phyloP scores from a whole-genome alignment of 2,329 filamentous ascomycete species.

The Sporothrix dimorphospora region DNA sequence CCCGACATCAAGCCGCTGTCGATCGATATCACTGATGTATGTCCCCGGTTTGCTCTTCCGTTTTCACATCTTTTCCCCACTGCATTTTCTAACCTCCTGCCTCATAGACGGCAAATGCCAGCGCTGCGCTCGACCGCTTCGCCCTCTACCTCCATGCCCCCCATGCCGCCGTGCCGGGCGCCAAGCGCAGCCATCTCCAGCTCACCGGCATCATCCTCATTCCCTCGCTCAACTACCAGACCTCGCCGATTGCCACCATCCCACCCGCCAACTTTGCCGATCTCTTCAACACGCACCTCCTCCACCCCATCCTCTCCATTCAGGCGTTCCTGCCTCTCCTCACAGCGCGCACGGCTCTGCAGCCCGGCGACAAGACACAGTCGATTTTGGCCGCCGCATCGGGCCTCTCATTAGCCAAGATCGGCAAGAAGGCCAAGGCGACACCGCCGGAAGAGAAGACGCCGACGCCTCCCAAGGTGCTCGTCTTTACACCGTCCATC shows the following conservation, averaged over 20 bases:
- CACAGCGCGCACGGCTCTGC: conserved; percentile 59
- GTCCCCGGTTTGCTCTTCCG: conserved; percentile 38
- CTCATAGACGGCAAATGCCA: conserved; percentile 66
- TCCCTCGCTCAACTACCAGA: conserved; percentile 78
- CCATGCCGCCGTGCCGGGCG: conserved; percentile 74
- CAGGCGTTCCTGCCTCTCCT: conserved; percentile 87
- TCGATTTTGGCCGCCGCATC: conserved; percentile 29
- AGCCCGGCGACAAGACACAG: conserved; percentile 37
- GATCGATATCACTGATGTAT: conserved; percentile 79
- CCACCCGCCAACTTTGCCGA: conserved; percentile 84
- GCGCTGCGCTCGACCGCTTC: conserved; percentile 71
- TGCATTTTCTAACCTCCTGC: conserved; percentile 1
- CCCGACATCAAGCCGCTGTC: conserved; percentile 80
- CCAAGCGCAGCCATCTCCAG: conserved; percentile 73
- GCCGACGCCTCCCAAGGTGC: conserved; percentile 59
- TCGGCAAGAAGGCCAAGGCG: conserved; percentile 17
- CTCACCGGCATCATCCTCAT: conserved; percentile 83
- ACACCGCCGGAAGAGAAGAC: conserved; percentile 20
- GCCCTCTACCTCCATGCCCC: conserved; percentile 71
- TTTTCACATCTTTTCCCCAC: neutral
- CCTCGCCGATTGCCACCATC: conserved; percentile 82
- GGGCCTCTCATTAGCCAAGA: conserved; percentile 21
- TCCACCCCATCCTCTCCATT: conserved; percentile 85
- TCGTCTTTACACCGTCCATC: conserved; percentile 79
- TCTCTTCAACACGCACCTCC: conserved; percentile 86